These are phyloP conservation scores for Lithospermum erythrorhizon DNA, from an alignment of 257 asterid genomes.

Conservation along the genomic window DNA sequence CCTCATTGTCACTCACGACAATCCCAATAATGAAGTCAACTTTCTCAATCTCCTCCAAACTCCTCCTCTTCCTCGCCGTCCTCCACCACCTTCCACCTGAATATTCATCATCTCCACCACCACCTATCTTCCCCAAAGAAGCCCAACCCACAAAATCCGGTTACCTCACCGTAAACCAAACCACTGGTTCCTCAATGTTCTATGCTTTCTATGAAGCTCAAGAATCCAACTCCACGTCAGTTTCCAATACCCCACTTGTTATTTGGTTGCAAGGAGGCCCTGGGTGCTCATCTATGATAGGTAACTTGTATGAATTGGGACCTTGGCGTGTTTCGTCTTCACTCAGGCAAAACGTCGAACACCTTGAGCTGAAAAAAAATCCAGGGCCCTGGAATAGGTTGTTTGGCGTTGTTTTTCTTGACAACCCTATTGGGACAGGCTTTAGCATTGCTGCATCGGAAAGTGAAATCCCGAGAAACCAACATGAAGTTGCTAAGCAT, in stretches of 20 bases:
- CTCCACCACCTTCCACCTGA: conserved; percentile 24
- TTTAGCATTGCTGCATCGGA: conserved; percentile 48
- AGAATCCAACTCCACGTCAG: conserved; percentile 15
- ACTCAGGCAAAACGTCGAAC: background rate
- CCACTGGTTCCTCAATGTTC: conserved; percentile 63
- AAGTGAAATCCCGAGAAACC: conserved; percentile 63
- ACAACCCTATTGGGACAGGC: conserved; percentile 76
- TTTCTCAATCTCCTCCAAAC: conserved; percentile 14
- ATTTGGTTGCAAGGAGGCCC: conserved; percentile 94
- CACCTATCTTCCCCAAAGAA: conserved; percentile 32
- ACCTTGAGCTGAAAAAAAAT: conserved; percentile 28
- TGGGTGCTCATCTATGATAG: conserved; percentile 78
- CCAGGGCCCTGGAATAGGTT: conserved; percentile 63
- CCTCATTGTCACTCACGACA: background rate
- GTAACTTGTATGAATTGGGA: conserved; percentile 63
- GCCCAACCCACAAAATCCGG: conserved; percentile 67
- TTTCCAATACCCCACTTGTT: conserved; percentile 41
- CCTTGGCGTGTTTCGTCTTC: conserved; percentile 49
- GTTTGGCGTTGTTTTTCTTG: conserved; percentile 64
- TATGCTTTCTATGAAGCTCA: conserved; percentile 69
- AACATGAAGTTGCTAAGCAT: conserved; percentile 49
- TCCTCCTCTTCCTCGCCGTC: conserved; percentile 25
- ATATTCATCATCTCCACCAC: conserved; percentile 13
- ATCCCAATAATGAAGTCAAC: conserved; percentile 3
- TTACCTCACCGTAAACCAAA: conserved; percentile 56